Conservation (phyloP, 202 grass and related monocot genomes). For the Eragrostis tef region DNA sequence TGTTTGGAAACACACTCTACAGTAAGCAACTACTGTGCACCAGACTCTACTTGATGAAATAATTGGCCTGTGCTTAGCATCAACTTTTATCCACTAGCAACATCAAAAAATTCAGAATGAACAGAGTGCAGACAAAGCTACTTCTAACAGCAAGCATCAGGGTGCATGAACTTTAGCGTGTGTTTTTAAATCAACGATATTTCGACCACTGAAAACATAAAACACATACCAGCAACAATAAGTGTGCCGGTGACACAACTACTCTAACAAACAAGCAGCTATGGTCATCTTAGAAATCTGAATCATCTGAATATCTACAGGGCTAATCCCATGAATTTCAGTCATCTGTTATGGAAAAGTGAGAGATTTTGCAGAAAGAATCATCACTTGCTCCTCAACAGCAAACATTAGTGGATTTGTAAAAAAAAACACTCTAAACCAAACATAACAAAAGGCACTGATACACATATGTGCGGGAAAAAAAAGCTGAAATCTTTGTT, state of each 20-base stretch:
- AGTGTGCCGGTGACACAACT: not conserved
- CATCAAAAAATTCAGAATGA: not conserved
- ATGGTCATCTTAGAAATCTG: slow-evolving; percentile 3
- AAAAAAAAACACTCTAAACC: not conserved
- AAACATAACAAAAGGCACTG: no score
- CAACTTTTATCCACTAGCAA: slow-evolving; percentile 25
- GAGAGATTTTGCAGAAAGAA: no score
- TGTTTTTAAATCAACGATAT: not conserved
- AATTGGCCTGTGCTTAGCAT: slow-evolving; percentile 14
- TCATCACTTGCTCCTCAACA: no score
- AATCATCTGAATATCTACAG: not conserved
- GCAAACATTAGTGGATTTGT: no score
- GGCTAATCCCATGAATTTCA: not conserved
- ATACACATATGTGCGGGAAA: no score
- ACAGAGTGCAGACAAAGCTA: not conserved
- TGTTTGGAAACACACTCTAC: no score
- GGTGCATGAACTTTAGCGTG: not conserved
- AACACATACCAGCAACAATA: slow-evolving; percentile 2
- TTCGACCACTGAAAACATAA: slow-evolving; percentile 18
- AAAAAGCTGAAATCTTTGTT: no score
- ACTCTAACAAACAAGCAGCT: not conserved
- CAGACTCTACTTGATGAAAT: not conserved
- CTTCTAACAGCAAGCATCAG: slow-evolving; percentile 10
- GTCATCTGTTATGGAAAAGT: not conserved
- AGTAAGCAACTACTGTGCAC: no score